phyloP scores from a whole-genome alignment of 305 asterid genomes.

The Andrographis paniculata region DNA sequence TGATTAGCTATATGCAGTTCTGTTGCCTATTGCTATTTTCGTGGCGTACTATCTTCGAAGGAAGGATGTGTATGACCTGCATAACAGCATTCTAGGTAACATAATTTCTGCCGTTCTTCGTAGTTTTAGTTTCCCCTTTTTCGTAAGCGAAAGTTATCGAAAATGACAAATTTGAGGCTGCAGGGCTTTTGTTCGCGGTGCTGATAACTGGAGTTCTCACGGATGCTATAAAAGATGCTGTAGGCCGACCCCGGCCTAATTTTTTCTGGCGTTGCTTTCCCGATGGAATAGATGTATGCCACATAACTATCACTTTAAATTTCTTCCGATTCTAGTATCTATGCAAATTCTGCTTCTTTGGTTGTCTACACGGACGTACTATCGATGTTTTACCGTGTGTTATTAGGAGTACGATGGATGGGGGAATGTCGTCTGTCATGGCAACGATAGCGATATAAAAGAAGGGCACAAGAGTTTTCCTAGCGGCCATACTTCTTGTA shows the following conservation, averaged over 20 bases:
- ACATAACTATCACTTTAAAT: no score
- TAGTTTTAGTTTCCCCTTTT: background rate
- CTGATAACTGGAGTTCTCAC: conserved; percentile 72
- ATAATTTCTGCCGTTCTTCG: background rate
- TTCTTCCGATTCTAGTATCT: background rate
- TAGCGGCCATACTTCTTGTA: conserved; percentile 96
- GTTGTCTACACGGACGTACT: no score
- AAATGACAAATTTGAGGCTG: conserved; percentile 4
- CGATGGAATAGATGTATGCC: conserved; percentile 58
- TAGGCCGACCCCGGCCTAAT: conserved; percentile 82
- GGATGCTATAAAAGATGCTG: conserved; percentile 72
- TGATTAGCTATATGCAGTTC: conserved; percentile 58
- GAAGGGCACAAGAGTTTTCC: conserved; percentile 99
- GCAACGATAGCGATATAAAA: conserved; percentile 59
- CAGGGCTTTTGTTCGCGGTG: conserved; percentile 78
- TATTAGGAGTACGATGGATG: conserved; percentile 46
- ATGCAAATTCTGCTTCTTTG: background rate
- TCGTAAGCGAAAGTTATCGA: no score
- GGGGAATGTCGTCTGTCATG: conserved; percentile 79
- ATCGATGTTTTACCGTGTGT: background rate
- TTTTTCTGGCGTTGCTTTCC: conserved; percentile 97
- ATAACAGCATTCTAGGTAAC: conserved; percentile 69
- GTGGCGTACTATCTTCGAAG: conserved; percentile 58
- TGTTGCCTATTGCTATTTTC: conserved; percentile 70
- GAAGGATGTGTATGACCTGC: conserved; percentile 76